Conservation (phyloP, 208 protist species). For the Leishmania martiniquensis region DNA sequence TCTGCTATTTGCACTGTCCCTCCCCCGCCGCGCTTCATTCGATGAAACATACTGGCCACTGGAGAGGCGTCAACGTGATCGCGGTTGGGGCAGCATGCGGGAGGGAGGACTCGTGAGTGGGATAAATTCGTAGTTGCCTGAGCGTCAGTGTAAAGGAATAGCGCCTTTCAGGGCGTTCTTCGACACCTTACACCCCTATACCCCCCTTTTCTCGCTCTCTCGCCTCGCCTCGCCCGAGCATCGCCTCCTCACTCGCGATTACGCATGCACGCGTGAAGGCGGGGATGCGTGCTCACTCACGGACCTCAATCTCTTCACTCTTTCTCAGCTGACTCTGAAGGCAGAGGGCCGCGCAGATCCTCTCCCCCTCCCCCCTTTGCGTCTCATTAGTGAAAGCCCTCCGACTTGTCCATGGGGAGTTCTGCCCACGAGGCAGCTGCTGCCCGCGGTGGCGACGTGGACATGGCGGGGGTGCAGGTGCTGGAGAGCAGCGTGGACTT, state of each 20-base stretch:
- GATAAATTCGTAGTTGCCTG: neutral
- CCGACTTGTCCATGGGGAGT: neutral
- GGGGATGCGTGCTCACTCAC: neutral
- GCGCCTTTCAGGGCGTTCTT: neutral
- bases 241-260: neutral
- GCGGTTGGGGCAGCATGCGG: neutral
- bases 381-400: neutral
- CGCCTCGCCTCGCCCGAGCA: neutral
- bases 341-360: neutral
- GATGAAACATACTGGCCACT: neutral
- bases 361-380: neutral
- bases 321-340: neutral
- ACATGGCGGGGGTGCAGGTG: conserved; percentile 17
- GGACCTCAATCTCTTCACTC: neutral
- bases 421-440: neutral
- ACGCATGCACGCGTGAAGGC: neutral
- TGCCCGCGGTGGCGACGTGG: conserved; percentile 16
- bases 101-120: neutral
- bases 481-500: conserved; percentile 63
- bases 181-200: neutral
- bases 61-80: neutral
- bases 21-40: neutral
- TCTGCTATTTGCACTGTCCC: neutral
- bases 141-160: neutral
- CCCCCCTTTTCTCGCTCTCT: neutral